Percentiles rank a stretch among this genome's conserved stretches.
phyloP scores from a whole-genome alignment of 2,329 filamentous ascomycete species.

The Aspergillus piperis region DNA sequence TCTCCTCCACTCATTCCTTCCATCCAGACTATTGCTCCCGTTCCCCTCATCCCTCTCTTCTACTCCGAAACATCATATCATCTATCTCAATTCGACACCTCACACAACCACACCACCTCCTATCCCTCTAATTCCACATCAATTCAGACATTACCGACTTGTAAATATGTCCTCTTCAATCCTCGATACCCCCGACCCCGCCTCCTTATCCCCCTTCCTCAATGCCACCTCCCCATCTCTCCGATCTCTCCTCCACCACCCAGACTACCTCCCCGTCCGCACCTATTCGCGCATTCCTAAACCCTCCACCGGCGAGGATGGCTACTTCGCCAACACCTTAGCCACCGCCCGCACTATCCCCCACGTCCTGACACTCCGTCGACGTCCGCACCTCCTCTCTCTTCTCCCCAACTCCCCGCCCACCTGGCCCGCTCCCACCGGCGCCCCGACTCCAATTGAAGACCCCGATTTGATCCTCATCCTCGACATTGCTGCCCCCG shows the following conservation, averaged over 20 bases:
- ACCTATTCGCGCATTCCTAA: conserved; percentile 45
- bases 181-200: conserved; percentile 1
- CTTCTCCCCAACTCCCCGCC: conserved; percentile 22
- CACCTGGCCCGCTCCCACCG: conserved; percentile 29
- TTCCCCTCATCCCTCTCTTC: not conserved
- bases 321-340: conserved; percentile 44
- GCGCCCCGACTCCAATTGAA: conserved; percentile 18
- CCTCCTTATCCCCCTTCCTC: conserved; percentile 1
- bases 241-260: conserved; percentile 30
- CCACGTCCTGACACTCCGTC: conserved; percentile 42
- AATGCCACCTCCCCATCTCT: not conserved
- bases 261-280: conserved; percentile 40
- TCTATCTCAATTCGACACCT: not conserved
- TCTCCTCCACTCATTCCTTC: not conserved
- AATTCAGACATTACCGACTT: not conserved
- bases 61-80: not conserved
- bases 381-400: conserved; percentile 30
- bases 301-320: conserved; percentile 44
- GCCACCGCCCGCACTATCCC: conserved; percentile 44
- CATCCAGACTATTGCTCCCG: not conserved
- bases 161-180: not conserved
- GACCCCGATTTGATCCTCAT: conserved; percentile 15
- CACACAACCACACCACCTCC: not conserved
- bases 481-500: conserved; percentile 13
- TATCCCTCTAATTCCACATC: not conserved